A percentile compares a stretch with the other conserved stretches of the same genome.
Evolutionary conservation across 352 stramenopile genomes (phyloP).

Genomic region (Blastocystis sp.): DNA sequence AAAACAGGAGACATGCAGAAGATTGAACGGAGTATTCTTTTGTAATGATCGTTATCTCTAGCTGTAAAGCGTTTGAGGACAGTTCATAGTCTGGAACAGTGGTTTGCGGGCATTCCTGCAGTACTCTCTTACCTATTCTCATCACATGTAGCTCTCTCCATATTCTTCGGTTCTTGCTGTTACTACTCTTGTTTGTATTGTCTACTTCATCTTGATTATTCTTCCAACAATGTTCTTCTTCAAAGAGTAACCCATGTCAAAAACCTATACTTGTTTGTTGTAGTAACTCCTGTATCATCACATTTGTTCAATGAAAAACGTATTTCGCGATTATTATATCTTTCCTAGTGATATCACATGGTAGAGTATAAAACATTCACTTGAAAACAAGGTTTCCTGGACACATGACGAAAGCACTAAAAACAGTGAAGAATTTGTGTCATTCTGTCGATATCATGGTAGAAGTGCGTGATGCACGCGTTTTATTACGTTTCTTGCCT

Average conservation of each 20-base stretch:
- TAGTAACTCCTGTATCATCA: background rate
- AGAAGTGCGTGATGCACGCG: constrained; percentile 60
- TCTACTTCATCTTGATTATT: too few species aligned
- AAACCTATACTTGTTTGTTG: background rate
- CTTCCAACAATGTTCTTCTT: background rate
- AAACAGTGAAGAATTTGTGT: constrained; percentile 44
- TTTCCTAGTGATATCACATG: constrained; percentile 55
- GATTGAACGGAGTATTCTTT: background rate
- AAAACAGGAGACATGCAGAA: background rate
- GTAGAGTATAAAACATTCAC: background rate
- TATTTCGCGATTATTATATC: constrained; percentile 25
- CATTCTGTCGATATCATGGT: constrained; percentile 63
- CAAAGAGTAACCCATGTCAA: background rate
- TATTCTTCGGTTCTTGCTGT: background rate
- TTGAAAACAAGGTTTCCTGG: constrained; percentile 59
- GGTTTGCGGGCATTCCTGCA: too few species aligned
- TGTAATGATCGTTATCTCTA: too few species aligned
- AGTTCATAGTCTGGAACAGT: too few species aligned
- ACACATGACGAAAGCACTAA: constrained; percentile 65
- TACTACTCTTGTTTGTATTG: background rate
- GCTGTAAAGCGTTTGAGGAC: too few species aligned
- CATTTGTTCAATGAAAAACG: background rate
- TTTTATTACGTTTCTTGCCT: background rate
- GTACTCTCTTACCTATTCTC: too few species aligned
- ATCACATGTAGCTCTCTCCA: background rate